Evolutionary conservation across 176 grass and related monocot genomes (phyloP), one percentile per base, ranked within the genome.

Genomic region (Poa annua): DNA sequence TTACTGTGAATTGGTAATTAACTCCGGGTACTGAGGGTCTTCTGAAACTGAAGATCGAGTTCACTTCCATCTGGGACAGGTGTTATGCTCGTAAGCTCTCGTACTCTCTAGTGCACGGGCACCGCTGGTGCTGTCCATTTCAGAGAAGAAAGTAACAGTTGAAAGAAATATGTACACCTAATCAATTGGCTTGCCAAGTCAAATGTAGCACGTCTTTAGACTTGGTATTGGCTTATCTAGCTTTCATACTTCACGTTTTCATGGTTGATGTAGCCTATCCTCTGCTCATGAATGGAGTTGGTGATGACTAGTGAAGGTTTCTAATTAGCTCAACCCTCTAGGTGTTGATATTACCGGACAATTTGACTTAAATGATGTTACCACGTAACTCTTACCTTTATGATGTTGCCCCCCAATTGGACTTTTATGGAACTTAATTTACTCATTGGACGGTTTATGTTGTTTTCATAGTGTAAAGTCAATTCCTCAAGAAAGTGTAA

Each of bases 131-230:
- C 41, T 45, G 21, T 72, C 42, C n/a, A 48, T 49, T 16, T 49
- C 42, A 72, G 49, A 48, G 42, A 48, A 49, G 44, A 26, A 73
- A 17, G 11, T 48, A 41, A 85, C 85, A 47, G 13, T 13, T 47
- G 5, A 22, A 39, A 65, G 45, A 56, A 35, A n/a, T 52, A 38
- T 38, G 39, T 82, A 17, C 8, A 5, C 36, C 3, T 33, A 8
- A 38, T 44, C 71, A 56, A 56, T 56, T 81, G 62, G 49, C 42
- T 48, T 81, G 69, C 41, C 78, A 86, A 67, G 35, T 87, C 48
- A 67, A 66, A 19, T 56, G 24, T 38, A 71, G 3, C 25, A 36
- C 6, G 36, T 53, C 17, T 13, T 77, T 45, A 56, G 4, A 57
- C 60, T 44, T 77, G 34, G 20, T 38, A 63, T 62, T 49, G 11